These are phyloP conservation scores for Chlorella sp. DNA, from an alignment of 139 green algal genomes.

Conservation along the genomic window DNA sequence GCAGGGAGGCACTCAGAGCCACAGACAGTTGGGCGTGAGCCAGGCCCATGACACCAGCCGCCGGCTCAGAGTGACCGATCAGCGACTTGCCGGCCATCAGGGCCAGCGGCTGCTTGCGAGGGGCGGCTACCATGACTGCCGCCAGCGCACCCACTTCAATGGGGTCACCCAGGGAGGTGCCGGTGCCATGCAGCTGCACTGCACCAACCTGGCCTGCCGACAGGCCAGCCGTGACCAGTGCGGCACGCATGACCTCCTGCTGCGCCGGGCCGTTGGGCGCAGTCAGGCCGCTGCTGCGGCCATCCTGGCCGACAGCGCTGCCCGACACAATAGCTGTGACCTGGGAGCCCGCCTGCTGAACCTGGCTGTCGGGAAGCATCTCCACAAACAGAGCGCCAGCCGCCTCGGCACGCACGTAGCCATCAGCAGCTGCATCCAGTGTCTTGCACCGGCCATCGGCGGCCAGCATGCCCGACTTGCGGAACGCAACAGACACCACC, in stretches of 20 bases:
- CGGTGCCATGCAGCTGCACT: slow-evolving; percentile 75
- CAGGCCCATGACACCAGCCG: slow-evolving; percentile 51
- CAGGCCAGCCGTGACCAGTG: slow-evolving; percentile 39
- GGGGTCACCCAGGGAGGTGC: slow-evolving; percentile 84
- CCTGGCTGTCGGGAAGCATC: not conserved
- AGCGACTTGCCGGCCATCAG: slow-evolving; percentile 58
- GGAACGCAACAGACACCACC: slow-evolving; percentile 49
- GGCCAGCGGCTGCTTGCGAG: slow-evolving; percentile 38
- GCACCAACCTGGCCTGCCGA: slow-evolving; percentile 13
- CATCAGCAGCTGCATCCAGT: slow-evolving; percentile 54
- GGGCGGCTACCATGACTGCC: slow-evolving; percentile 39
- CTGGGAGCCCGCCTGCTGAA: not conserved
- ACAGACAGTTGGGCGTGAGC: slow-evolving; percentile 37
- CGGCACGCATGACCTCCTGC: slow-evolving; percentile 45
- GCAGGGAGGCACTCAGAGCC: not conserved
- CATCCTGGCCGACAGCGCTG: slow-evolving; percentile 72
- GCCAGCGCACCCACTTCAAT: slow-evolving; percentile 84
- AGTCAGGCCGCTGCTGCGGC: slow-evolving; percentile 65
- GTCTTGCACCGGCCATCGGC: slow-evolving; percentile 65
- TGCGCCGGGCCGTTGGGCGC: slow-evolving; percentile 72
- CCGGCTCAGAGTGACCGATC: slow-evolving; percentile 66
- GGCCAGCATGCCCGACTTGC: slow-evolving; percentile 64
- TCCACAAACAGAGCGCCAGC: slow-evolving; percentile 45
- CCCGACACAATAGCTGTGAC: slow-evolving; percentile 33
- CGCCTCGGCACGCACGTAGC: slow-evolving; percentile 67